Percentiles rank a stretch among this genome's conserved stretches.
These are phyloP conservation scores for Anthoceros angustus DNA, from an alignment of 225 moss, liverwort and hornwort genomes.

Conservation along the genomic window DNA sequence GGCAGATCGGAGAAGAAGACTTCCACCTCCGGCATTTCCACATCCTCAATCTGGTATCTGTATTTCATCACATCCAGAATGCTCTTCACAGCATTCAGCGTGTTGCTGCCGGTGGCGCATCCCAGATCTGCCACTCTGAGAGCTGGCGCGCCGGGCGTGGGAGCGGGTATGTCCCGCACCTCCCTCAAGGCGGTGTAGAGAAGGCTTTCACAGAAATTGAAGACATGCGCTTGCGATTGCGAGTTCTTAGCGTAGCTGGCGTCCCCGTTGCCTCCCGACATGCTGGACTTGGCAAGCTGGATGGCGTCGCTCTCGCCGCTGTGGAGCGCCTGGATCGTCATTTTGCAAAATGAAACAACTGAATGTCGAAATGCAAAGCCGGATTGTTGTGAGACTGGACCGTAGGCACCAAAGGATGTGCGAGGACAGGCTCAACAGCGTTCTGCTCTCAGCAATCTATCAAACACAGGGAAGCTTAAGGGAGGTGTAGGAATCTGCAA, in stretches of 20 bases:
- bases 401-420: too few species aligned
- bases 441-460: too few species aligned
- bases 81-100: neutral
- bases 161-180: neutral
- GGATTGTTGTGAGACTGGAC: too few species aligned
- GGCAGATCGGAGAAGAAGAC: conserved; percentile 3
- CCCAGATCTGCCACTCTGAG: conserved; percentile 4
- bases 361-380: too few species aligned
- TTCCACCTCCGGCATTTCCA: neutral
- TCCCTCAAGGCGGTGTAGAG: neutral
- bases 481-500: too few species aligned
- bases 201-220: neutral
- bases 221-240: neutral
- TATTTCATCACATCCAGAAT: neutral
- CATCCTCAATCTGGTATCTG: neutral
- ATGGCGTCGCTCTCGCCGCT: too few species aligned
- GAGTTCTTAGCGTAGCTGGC: neutral
- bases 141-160: neutral
- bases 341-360: too few species aligned
- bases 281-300: neutral
- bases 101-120: conserved; percentile 2
- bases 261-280: conserved; percentile 5
- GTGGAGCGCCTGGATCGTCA: too few species aligned
- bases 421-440: too few species aligned
- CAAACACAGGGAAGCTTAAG: too few species aligned